Percentiles rank a stretch among this genome's conserved stretches.
phyloP scores from a whole-genome alignment of 2,329 filamentous ascomycete genomes.

The Didymella glomerata region DNA sequence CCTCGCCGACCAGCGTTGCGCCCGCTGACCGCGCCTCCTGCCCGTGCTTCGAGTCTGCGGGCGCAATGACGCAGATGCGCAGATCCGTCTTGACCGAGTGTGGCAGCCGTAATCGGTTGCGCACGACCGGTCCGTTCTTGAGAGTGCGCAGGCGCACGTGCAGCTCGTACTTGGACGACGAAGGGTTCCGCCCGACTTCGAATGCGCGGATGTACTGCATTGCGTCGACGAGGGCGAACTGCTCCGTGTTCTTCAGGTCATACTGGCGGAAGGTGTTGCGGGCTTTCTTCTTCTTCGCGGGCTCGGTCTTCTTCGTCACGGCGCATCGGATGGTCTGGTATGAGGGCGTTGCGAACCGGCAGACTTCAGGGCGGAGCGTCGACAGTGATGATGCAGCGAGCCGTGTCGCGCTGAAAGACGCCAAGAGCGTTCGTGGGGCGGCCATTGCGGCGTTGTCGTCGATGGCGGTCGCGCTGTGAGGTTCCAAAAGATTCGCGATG shows the following conservation, averaged over 20 bases:
- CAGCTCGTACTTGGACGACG: conserved; percentile 84
- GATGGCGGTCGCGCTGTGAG: conserved; percentile 12
- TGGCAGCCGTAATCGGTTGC: conserved; percentile 86
- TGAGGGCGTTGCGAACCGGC: conserved; percentile 39
- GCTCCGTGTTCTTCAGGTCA: conserved; percentile 70
- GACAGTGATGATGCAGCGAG: conserved; percentile 26
- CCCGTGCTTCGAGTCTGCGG: conserved; percentile 78
- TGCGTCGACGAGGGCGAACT: conserved; percentile 87
- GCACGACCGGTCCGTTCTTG: conserved; percentile 86
- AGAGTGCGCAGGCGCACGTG: conserved; percentile 81
- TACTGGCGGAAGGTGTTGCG: conserved; percentile 71
- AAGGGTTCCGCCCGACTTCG: conserved; percentile 84
- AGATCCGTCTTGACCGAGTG: conserved; percentile 89
- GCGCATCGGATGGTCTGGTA: conserved; percentile 53
- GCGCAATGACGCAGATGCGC: conserved; percentile 88
- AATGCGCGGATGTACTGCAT: conserved; percentile 94
- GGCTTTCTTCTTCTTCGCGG: conserved; percentile 66
- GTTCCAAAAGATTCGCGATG: conserved; percentile 12
- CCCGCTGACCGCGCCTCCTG: conserved; percentile 79
- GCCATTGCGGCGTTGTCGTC: conserved; percentile 41
- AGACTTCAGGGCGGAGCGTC: conserved; percentile 25
- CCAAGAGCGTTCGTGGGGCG: conserved; percentile 43
- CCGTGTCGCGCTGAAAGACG: conserved; percentile 43
- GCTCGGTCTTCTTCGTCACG: conserved; percentile 50
- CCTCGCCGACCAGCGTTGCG: conserved; percentile 84